phyloP scores from a whole-genome alignment of 148 eudicot species.

The Cornus controversa region DNA sequence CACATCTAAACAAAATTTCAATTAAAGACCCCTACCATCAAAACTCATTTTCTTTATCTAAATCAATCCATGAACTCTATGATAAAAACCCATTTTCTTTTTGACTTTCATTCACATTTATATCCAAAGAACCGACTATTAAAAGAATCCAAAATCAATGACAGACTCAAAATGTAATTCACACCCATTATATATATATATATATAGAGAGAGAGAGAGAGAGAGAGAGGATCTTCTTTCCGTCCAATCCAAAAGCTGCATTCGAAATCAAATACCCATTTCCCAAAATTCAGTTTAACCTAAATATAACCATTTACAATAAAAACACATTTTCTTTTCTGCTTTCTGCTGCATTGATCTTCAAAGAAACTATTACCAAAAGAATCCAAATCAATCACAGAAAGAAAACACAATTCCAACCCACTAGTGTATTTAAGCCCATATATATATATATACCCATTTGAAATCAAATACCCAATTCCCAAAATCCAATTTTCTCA shows the following conservation, averaged over 20 bases:
- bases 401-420: background rate
- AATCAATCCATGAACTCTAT: background rate
- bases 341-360: background rate
- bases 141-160: background rate
- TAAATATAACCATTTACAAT: background rate
- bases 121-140: no score
- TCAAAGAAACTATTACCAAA: no score
- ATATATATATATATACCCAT: no score
- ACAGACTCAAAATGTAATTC: background rate
- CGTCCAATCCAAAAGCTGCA: background rate
- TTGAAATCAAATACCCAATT: conserved; percentile 4
- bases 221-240: no score
- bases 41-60: background rate
- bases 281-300: background rate
- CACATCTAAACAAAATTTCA: background rate
- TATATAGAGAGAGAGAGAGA: background rate
- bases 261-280: background rate
- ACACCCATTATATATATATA: background rate
- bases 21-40: background rate
- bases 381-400: background rate
- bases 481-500: background rate
- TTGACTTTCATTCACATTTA: background rate
- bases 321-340: background rate
- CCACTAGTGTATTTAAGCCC: background rate
- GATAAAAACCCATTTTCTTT: background rate